Percentiles rank a stretch among this genome's conserved stretches.
phyloP scores from a whole-genome alignment of 257 asterid species.

The Ajuga chamaepitys region DNA sequence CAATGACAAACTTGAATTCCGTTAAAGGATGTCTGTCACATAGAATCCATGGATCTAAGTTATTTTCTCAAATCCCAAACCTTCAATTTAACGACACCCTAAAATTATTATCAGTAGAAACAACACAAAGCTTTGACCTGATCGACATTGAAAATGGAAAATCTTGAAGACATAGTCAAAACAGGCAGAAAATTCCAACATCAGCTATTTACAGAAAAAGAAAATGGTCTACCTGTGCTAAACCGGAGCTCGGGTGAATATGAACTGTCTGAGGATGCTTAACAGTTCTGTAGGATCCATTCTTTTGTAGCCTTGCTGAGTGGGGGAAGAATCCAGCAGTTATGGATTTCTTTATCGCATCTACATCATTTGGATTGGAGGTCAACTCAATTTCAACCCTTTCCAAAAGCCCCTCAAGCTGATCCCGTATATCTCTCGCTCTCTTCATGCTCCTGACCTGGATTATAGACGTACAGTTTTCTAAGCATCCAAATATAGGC shows the following conservation, averaged over 20 bases:
- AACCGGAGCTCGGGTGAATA: slow-evolving; percentile 89
- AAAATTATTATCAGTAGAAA: neutral
- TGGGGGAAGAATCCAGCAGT: slow-evolving; percentile 81
- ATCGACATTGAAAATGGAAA: neutral
- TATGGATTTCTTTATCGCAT: slow-evolving; percentile 68
- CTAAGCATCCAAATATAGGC: neutral
- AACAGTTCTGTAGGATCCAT: slow-evolving; percentile 76
- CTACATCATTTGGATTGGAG: slow-evolving; percentile 54
- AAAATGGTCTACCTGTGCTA: slow-evolving; percentile 47
- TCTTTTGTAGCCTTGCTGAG: slow-evolving; percentile 78
- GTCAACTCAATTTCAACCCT: slow-evolving; percentile 83
- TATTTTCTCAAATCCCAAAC: neutral
- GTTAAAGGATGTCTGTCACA: neutral
- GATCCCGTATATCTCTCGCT: slow-evolving; percentile 94
- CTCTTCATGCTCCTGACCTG: slow-evolving; percentile 95
- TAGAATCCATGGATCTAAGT: neutral
- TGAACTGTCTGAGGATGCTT: slow-evolving; percentile 85
- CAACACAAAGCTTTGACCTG: neutral
- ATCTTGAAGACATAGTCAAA: neutral
- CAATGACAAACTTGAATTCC: neutral
- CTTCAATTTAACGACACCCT: neutral
- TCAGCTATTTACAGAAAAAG: neutral
- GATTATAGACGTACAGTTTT: slow-evolving; percentile 9
- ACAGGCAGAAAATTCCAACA: neutral
- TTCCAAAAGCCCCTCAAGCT: slow-evolving; percentile 78